These are phyloP conservation scores for Nothopassalora personata DNA, from an alignment of 2,329 filamentous ascomycete genomes.

Conservation along the genomic window DNA sequence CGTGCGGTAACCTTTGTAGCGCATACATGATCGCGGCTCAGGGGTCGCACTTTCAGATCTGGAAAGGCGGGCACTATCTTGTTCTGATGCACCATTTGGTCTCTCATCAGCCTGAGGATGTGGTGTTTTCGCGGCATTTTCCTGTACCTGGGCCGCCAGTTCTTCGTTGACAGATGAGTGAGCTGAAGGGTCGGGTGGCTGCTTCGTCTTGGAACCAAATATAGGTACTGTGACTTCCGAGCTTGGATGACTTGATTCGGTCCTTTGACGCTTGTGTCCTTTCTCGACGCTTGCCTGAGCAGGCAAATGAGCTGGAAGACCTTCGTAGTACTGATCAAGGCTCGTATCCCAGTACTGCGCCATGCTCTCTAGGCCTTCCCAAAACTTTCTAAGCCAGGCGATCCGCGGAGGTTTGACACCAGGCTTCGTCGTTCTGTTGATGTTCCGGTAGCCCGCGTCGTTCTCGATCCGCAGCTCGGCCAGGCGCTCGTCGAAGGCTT, in stretches of 20 bases:
- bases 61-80: background rate
- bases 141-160: background rate
- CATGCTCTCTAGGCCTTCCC: constrained; percentile 54
- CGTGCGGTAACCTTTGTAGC: constrained; percentile 56
- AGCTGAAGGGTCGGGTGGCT: background rate
- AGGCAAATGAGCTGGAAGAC: constrained; percentile 17
- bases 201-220: background rate
- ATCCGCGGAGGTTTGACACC: constrained; percentile 46
- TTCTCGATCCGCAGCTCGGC: constrained; percentile 52
- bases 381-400: constrained; percentile 56
- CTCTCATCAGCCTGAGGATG: background rate
- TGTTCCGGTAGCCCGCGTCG: constrained; percentile 53
- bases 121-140: constrained; percentile 1
- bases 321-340: constrained; percentile 50
- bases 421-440: constrained; percentile 46
- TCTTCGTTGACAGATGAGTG: background rate
- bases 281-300: constrained; percentile 15
- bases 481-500: constrained; percentile 45
- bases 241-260: constrained; percentile 12
- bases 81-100: background rate
- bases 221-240: constrained; percentile 1
- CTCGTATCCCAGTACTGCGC: constrained; percentile 59
- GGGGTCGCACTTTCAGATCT: constrained; percentile 10
- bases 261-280: constrained; percentile 24
- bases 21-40: constrained; percentile 13